Conservation (phyloP, 1,284 basidiomycete species). For the Ustilago shanxiensis region DNA sequence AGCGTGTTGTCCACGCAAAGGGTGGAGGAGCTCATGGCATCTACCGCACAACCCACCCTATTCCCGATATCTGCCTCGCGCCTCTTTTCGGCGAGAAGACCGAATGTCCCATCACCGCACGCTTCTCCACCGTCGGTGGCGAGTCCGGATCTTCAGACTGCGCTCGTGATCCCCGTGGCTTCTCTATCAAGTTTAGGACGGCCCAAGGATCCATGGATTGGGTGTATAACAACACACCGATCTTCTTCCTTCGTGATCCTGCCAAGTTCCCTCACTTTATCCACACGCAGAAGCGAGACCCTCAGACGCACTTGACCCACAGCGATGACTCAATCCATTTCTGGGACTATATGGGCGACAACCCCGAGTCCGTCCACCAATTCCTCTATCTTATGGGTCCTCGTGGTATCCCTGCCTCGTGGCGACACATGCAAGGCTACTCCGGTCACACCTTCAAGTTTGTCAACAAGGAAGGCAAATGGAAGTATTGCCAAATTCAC, state of each 20-base stretch:
- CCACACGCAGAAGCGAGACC: slow-evolving; percentile 60
- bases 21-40: slow-evolving; percentile 62
- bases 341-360: slow-evolving; percentile 56
- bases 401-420: slow-evolving; percentile 49
- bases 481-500: slow-evolving; percentile 60
- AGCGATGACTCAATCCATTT: slow-evolving; percentile 44
- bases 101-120: slow-evolving; percentile 42
- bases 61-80: slow-evolving; percentile 49
- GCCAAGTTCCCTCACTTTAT: slow-evolving; percentile 62
- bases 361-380: slow-evolving; percentile 53
- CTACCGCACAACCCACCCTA: slow-evolving; percentile 55
- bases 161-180: slow-evolving; percentile 57
- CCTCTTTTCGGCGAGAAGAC: slow-evolving; percentile 47
- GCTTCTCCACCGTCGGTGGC: slow-evolving; percentile 62
- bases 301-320: slow-evolving; percentile 50
- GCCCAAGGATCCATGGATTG: slow-evolving; percentile 46
- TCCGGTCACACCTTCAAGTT: slow-evolving; percentile 62
- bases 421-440: slow-evolving; percentile 57
- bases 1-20: slow-evolving; percentile 65
- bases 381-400: slow-evolving; percentile 55
- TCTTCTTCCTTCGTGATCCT: slow-evolving; percentile 61
- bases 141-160: slow-evolving; percentile 54
- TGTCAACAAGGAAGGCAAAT: slow-evolving; percentile 55
- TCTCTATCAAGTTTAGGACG: slow-evolving; percentile 60
- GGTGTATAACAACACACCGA: slow-evolving; percentile 58